Evolutionary conservation across 768 basidiomycete genomes (phyloP), one percentile per base, ranked within the genome.

Genomic region (Hericium rajendrae): DNA sequence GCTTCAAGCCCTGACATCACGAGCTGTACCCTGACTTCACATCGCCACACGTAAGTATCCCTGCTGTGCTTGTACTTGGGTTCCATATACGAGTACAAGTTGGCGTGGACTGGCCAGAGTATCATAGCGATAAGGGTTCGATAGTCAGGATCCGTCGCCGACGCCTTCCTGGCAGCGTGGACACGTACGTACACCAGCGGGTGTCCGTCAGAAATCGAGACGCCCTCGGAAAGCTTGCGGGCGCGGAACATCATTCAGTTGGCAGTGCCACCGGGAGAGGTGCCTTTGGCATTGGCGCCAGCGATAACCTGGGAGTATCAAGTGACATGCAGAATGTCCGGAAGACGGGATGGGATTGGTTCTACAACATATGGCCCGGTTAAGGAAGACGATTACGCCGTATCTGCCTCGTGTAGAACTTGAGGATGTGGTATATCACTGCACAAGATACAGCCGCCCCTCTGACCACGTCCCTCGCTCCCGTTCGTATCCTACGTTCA

Each of bases 401-500:
- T 48, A 51, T 53, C 48, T 18, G 62, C 62, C 60, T 61, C 62
- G 57, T 62, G 62, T 54, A 54, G 50, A 48, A 58, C 50, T 60
- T 53, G 37, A 61, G 62, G 62, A 52, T 50, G 53, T 32, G 32
- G 32, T 32, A 32, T 62, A 62, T 62, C 61, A 58, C 51, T 58
- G 48, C 41, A 32, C 51, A 40, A 15, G 15, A 22, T 48, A n/a
- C 43, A 10, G 15, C 43, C 53, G 37, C 57, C n/a, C 24, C 37
- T 38, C 50, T 20, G 37, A 28, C 55, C 56, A 38, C 61, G 54
- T 56, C 56, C 56, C 28, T 46, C 28, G 38, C 59, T n/a, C 40
- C 48, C 50, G 43, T 54, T 48, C 56, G 57, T 48, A 53, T 50
- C 49, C 53, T 57, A 43, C 39, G 57, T 61, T 61, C 62, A 58